A percentile compares a stretch with the other conserved stretches of the same genome.
Evolutionary conservation across 768 basidiomycete genomes (phyloP).

Genomic region (Tephrocybe sp.): DNA sequence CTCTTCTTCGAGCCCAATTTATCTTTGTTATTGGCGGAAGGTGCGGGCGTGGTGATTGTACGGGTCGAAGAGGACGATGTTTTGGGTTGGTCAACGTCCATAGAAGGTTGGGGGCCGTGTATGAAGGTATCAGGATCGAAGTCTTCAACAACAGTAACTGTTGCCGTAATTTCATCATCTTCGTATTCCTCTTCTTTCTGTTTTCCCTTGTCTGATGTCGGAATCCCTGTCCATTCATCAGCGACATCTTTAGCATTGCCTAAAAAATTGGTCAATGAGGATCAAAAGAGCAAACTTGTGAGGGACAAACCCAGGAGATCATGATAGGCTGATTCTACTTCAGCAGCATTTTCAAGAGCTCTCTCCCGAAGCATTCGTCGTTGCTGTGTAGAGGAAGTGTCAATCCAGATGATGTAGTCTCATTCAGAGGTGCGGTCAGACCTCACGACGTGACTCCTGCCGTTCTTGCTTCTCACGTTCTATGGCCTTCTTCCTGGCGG

Average conservation of each 20-base stretch:
- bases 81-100: background rate
- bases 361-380: constrained; percentile 74
- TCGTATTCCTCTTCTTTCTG: constrained; percentile 70
- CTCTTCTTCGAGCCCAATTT: constrained; percentile 23
- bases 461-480: constrained; percentile 77
- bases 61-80: background rate
- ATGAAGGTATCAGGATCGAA: constrained; percentile 72
- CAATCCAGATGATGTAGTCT: constrained; percentile 13
- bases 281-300: background rate
- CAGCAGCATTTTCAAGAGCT: constrained; percentile 72
- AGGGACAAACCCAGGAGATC: constrained; percentile 38
- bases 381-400: constrained; percentile 46
- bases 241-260: constrained; percentile 33
- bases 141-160: constrained; percentile 90
- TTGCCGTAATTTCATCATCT: constrained; percentile 81
- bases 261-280: constrained; percentile 11
- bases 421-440: constrained; percentile 28
- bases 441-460: constrained; percentile 75
- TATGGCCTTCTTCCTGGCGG: constrained; percentile 65
- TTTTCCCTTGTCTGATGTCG: constrained; percentile 27
- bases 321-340: constrained; percentile 75
- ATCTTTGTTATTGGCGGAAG: background rate
- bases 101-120: constrained; percentile 36
- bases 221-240: constrained; percentile 49
- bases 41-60: background rate